Conservation (phyloP, 768 basidiomycete genomes). For the Naematelia encephala region DNA sequence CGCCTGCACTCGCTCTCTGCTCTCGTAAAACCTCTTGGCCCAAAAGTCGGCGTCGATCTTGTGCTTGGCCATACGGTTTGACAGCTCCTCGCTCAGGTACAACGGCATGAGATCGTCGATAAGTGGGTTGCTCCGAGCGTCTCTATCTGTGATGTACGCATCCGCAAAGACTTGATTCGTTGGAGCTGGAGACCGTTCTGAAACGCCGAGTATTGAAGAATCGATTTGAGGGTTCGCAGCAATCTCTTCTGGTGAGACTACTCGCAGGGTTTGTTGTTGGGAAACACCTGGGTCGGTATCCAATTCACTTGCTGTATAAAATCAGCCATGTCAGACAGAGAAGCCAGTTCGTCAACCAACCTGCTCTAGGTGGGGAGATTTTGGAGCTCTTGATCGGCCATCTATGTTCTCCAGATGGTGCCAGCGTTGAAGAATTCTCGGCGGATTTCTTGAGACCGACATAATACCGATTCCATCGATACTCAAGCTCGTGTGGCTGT, state of each 20-base stretch:
- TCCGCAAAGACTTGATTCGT: background rate
- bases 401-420: background rate
- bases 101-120: conserved; percentile 44
- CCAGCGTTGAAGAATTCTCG: background rate
- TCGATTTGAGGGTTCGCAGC: background rate
- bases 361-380: no score
- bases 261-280: background rate
- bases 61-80: conserved; percentile 41
- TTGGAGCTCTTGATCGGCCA: no score
- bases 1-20: conserved; percentile 17
- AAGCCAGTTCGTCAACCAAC: background rate
- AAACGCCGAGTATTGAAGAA: background rate
- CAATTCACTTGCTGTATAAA: background rate
- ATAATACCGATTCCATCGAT: background rate
- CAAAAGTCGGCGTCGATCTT: conserved; percentile 41
- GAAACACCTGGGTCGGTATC: background rate
- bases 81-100: conserved; percentile 46
- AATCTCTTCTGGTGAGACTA: background rate
- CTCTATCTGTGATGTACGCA: background rate
- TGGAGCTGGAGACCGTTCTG: background rate
- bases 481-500: background rate
- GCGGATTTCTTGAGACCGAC: background rate
- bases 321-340: background rate
- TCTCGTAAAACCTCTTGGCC: conserved; percentile 23
- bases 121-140: background rate